Base-by-base conservation (phyloP, 2,329 filamentous ascomycete genomes). In the Fusarium anguioides region DNA sequence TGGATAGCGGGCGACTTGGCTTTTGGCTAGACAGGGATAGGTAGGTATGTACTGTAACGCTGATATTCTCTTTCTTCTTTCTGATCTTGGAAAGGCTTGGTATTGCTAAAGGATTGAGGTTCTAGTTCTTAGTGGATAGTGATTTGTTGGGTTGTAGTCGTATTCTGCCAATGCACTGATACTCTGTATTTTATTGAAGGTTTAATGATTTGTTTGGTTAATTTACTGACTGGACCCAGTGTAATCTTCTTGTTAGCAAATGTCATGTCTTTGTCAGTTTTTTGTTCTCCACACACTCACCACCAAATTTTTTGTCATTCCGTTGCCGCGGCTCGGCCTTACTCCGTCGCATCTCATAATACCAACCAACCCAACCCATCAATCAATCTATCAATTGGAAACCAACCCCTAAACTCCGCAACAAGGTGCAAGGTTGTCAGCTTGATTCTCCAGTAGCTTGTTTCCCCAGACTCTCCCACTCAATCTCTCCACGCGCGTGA, bases 401-500 rank as follows among this genome's bases (percentile, higher is more conserved):
- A n/a, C n/a, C n/a, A n/a, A n/a, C n/a, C n/a, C n/a, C n/a, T n/a
- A n/a, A n/a, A 35, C 27, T 45, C 29, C 42, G 29, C 27, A 7
- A 11, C 27, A 40, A n/a, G 21, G 31, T 64, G 52, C 64, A 67
- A 60, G 64, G 51, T 62, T 46, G 31, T 46, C 35, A 46, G 36
- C 41, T 23, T 51, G n/a, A 21, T 45, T 39, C 27, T 57, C 64
- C 64, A 67, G 64, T 68, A 55, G 49, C 26, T 52, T 58, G 54
- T 64, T 62, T 52, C 50, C 57, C 62, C 62, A 66, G 62, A 67
- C 48, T 50, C 45, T n/a, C n/a, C n/a, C n/a, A n/a, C n/a, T n/a
- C n/a, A n/a, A n/a, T n/a, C n/a, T 44, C 40, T 52, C 36, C 26
- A 31, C 45, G 50, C 27, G 24, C 24, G 9, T 9, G 24, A 26